These are phyloP conservation scores for Schizonepeta tenuifolia DNA, from an alignment of 257 asterid species.

Conservation along the genomic window DNA sequence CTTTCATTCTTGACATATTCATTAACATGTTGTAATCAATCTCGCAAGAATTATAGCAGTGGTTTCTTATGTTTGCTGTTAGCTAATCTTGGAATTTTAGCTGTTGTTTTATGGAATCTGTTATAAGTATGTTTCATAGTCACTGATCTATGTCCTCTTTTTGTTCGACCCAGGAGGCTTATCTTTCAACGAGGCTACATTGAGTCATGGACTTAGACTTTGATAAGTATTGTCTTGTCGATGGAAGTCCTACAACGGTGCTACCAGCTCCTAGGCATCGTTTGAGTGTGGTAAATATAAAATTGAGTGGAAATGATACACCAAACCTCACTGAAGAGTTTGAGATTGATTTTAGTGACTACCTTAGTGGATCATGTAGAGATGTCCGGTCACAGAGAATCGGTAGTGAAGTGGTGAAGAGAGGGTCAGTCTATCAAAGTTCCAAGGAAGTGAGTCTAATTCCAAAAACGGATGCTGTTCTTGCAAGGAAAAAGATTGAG, in stretches of 20 bases:
- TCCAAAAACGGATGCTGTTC: constrained; percentile 38
- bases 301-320: constrained; percentile 42
- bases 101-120: background rate
- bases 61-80: background rate
- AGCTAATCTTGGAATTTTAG: constrained; percentile 6
- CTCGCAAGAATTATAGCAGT: background rate
- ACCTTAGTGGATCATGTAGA: constrained; percentile 66
- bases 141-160: constrained; percentile 27
- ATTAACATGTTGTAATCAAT: background rate
- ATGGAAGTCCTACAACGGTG: constrained; percentile 91
- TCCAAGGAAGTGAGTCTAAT: constrained; percentile 53
- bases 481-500: constrained; percentile 72
- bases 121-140: background rate
- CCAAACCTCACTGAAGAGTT: constrained; percentile 43
- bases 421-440: constrained; percentile 81
- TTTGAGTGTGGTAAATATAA: constrained; percentile 52
- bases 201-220: constrained; percentile 61
- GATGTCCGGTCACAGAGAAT: constrained; percentile 43
- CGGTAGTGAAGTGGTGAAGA: constrained; percentile 41
- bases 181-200: constrained; percentile 44
- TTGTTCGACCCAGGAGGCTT: constrained; percentile 38
- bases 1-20: background rate
- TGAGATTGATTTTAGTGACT: constrained; percentile 56
- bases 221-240: constrained; percentile 74
- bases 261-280: constrained; percentile 58